Base-by-base conservation (phyloP, 176 grass and related monocot species). In the Dactylis glomerata region DNA sequence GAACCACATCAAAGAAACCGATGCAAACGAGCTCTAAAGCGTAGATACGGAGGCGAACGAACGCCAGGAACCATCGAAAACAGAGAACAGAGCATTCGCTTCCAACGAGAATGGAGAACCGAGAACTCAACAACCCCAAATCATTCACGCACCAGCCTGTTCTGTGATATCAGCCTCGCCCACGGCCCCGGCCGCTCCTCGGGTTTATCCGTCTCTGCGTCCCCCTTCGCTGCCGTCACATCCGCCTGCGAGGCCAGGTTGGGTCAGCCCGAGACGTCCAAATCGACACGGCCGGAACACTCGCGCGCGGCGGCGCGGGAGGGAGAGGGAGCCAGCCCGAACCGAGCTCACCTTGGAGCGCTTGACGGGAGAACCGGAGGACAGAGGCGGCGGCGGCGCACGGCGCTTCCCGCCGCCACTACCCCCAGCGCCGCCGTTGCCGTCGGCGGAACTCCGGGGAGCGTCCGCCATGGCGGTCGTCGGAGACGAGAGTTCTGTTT, bases 151-250 rank as follows among this genome's bases (percentile, higher is more conserved):
- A 89, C 92, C 95, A 90, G n/a, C 23, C 90, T 61, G 40, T 19
- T 26, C 80, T 90, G 77, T 22, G 94, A 87, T 9, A 94, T 56
- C 38, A 97, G 54, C 83, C 58, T 94, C 34, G 89, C 94, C 92
- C 94, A 97, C 74, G 92, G 40, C 11, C 20, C 11, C 41, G 6
- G 68, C 67, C 17, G 49, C 52, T 75, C 26, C 72, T 83, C 57
- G 73, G 41, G 28, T 17, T 64, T 75, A 15, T 50, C 71, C 64
- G 5, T n/a, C 42, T 32, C 59, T 50, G 32, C 87, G 8, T 9
- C 63, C 20, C 26, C 52, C 45, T 68, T 24, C 73, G 10, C 84
- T 10, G 10, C 84, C 11, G 7, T 34, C 30, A 11, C 45, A 36
- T 24, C 34, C 52, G 19, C 69, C 85, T 82, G 78, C 57, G 78